Evolutionary conservation across 495 filamentous ascomycete species (phyloP).

Genomic region (Beverwykella pulmonaria): DNA sequence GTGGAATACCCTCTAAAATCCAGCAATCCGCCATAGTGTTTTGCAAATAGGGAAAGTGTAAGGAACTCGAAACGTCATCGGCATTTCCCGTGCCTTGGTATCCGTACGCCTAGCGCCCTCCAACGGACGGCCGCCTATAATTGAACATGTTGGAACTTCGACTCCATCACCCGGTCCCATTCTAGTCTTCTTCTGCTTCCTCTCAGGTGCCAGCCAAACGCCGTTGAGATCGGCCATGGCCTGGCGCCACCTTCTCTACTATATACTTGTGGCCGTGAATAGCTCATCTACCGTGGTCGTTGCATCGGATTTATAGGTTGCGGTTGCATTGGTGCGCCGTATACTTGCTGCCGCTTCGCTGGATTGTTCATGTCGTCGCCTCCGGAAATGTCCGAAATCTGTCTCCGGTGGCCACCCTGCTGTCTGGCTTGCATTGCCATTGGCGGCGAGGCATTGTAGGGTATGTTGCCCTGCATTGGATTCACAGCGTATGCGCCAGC

Average conservation of each 20-base stretch:
- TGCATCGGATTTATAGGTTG: slow-evolving; percentile 54
- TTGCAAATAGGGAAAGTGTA: background rate
- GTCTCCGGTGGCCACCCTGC: slow-evolving; percentile 56
- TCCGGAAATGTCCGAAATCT: slow-evolving; percentile 68
- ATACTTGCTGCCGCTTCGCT: slow-evolving; percentile 67
- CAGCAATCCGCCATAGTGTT: background rate
- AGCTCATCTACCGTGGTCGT: slow-evolving; percentile 32
- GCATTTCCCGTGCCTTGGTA: slow-evolving; percentile 7
- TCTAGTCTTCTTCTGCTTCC: too few relatives aligned
- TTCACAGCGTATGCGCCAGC: slow-evolving; percentile 27
- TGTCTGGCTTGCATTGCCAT: slow-evolving; percentile 28
- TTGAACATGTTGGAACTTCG: background rate
- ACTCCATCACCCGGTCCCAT: too few relatives aligned
- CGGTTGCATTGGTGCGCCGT: slow-evolving; percentile 53
- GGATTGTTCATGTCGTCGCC: slow-evolving; percentile 54
- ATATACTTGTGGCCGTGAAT: background rate
- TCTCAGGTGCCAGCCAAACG: background rate
- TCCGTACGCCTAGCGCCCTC: slow-evolving; percentile 4
- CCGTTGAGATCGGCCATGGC: background rate
- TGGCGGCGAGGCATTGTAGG: slow-evolving; percentile 35
- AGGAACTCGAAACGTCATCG: slow-evolving; percentile 7
- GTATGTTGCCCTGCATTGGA: slow-evolving; percentile 17
- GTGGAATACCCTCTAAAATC: background rate
- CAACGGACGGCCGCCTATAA: background rate
- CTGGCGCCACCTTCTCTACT: background rate